phyloP scores from a whole-genome alignment of 202 grass and related monocot genomes.

The Bolboschoenoplectus hybrid region DNA sequence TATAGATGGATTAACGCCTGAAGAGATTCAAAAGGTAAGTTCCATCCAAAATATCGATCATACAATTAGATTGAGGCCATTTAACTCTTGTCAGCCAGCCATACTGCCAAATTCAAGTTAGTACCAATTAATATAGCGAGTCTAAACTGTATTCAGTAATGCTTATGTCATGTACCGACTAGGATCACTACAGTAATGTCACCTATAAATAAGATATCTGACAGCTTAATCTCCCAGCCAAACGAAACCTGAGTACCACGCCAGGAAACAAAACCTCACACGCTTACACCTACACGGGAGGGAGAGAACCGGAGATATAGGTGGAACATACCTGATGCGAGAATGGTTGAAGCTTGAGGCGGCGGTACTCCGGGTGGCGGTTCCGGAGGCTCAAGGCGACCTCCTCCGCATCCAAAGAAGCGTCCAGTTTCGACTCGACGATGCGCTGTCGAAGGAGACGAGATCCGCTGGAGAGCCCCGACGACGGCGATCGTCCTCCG shows the following conservation, averaged over 20 bases:
- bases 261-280: neutral
- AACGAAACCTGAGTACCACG: neutral
- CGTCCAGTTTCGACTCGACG: conserved; percentile 40
- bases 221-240: neutral
- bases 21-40: neutral
- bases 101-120: neutral
- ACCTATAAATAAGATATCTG: too few relatives aligned
- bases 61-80: neutral
- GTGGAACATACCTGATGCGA: conserved; percentile 44
- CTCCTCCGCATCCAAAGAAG: conserved; percentile 42
- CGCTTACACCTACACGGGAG: neutral
- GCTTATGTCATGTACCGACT: too few relatives aligned
- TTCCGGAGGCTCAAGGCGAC: conserved; percentile 58
- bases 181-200: too few relatives aligned
- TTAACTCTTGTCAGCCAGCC: neutral
- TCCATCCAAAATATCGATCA: neutral
- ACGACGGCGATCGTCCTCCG: conserved; percentile 31
- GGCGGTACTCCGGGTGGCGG: conserved; percentile 46
- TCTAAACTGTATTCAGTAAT: too few relatives aligned
- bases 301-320: conserved; percentile 39
- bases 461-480: conserved; percentile 10
- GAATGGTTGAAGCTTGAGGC: conserved; percentile 60
- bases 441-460: conserved; percentile 50
- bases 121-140: neutral
- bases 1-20: neutral